phyloP scores from a whole-genome alignment of 352 stramenopile genomes.

The Phytophthora pistaciae region DNA sequence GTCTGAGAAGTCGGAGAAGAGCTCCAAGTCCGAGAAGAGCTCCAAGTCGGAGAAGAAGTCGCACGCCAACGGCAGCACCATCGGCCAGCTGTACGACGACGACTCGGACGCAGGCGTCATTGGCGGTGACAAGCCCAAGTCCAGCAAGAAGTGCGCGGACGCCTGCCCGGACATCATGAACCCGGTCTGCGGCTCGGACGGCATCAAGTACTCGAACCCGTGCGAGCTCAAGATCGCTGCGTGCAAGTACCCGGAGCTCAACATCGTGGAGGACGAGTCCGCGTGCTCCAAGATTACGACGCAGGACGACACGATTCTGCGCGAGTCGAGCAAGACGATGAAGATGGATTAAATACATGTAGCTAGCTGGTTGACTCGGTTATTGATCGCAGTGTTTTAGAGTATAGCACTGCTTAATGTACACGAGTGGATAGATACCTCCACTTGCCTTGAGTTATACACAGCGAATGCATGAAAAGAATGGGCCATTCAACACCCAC shows the following conservation, averaged over 20 bases:
- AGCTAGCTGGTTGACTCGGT: no score
- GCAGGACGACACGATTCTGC: background rate
- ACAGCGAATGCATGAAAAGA: background rate
- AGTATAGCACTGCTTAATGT: background rate
- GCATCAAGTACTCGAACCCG: slow-evolving; percentile 41
- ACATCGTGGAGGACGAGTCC: slow-evolving; percentile 20
- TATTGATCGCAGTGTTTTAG: background rate
- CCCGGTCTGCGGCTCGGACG: slow-evolving; percentile 46
- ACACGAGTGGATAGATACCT: background rate
- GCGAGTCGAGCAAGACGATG: slow-evolving; percentile 3
- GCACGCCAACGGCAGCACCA: background rate
- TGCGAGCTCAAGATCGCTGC: slow-evolving; percentile 30
- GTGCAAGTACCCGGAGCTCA: slow-evolving; percentile 19
- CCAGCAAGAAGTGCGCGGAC: slow-evolving; percentile 14
- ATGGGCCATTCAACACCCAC: background rate
- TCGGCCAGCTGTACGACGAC: slow-evolving; percentile 32
- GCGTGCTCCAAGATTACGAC: slow-evolving; percentile 11
- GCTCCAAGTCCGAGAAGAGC: slow-evolving; percentile 16
- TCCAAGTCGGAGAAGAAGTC: slow-evolving; percentile 10
- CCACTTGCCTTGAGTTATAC: background rate
- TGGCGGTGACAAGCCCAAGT: slow-evolving; percentile 14
- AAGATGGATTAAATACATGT: background rate
- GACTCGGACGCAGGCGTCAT: slow-evolving; percentile 16
- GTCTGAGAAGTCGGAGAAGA: slow-evolving; percentile 11
- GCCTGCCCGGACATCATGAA: slow-evolving; percentile 32